phyloP scores from a whole-genome alignment of 441 rosid genomes.

The Manihot esculenta region DNA sequence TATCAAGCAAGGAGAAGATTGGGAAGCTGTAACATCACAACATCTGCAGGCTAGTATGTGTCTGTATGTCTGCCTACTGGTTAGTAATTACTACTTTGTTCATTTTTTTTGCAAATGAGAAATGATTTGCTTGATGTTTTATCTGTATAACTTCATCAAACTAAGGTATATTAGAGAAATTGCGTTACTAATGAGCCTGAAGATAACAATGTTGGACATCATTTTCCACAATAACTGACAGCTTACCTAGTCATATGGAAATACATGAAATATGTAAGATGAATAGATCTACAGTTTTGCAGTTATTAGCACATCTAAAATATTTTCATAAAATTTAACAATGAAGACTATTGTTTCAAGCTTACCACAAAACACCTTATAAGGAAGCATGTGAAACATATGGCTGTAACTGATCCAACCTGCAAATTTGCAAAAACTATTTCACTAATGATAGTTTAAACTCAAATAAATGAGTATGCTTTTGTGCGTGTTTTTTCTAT shows the following conservation, averaged over 20 bases:
- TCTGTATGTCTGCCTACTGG: not conserved
- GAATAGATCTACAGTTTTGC: not conserved
- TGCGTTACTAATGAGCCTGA: not conserved
- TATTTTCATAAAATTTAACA: not conserved
- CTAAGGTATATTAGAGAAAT: not conserved
- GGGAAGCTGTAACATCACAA: not conserved
- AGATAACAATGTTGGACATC: not conserved
- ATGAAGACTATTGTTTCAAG: not conserved
- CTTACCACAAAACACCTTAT: slow-evolving; percentile 89
- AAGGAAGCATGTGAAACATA: slow-evolving; percentile 94
- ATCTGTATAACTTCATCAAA: not conserved
- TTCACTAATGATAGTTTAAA: slow-evolving; percentile 8
- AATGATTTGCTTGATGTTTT: not conserved
- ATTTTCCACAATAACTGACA: not conserved
- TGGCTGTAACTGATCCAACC: slow-evolving; percentile 98
- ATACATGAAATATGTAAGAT: not conserved
- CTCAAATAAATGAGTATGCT: not conserved
- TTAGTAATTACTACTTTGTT: not conserved
- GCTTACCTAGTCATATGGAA: not conserved
- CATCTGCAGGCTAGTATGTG: not conserved
- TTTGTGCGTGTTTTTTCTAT: not conserved
- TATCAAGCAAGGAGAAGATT: not conserved
- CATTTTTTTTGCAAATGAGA: too few relatives aligned
- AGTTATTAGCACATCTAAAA: not conserved
- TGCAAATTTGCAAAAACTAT: slow-evolving; percentile 26